A percentile compares a stretch with the other conserved stretches of the same genome.
Conservation (phyloP, 345 rosid species). For the Jatropha curcas region DNA sequence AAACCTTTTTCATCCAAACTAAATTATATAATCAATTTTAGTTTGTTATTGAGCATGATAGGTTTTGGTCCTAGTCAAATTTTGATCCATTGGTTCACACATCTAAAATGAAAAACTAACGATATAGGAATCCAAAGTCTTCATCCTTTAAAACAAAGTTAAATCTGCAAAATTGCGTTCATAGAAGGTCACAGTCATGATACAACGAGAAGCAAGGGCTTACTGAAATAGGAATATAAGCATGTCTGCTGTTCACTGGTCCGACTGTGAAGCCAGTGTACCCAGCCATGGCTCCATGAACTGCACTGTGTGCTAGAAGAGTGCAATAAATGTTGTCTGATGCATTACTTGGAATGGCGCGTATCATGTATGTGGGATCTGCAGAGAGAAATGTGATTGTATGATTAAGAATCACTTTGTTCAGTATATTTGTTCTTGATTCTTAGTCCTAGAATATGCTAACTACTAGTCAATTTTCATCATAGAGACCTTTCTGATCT, state of each 20-base stretch:
- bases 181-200: not conserved
- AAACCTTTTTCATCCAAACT: too few species aligned
- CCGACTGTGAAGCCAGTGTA: constrained; percentile 95
- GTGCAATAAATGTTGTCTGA: constrained; percentile 96
- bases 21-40: too few species aligned
- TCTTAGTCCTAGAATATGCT: not conserved
- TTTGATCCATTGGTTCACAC: not conserved
- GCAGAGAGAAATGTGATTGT: constrained; percentile 10
- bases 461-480: not conserved
- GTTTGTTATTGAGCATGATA: too few species aligned
- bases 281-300: constrained; percentile 99
- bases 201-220: constrained; percentile 26
- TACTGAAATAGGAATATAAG: constrained; percentile 84
- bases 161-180: constrained; percentile 6
- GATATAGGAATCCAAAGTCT: constrained; percentile 9
- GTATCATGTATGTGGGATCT: constrained; percentile 97
- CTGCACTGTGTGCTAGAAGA: constrained; percentile 94
- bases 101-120: not conserved
- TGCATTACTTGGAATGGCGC: constrained; percentile 91
- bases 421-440: not conserved
- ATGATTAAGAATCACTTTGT: not conserved
- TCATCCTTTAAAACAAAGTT: constrained; percentile 8
- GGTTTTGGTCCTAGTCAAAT: not conserved
- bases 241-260: constrained; percentile 88
- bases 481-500: not conserved